These are phyloP conservation scores for Thelonectria olida DNA, from an alignment of 2,329 filamentous ascomycete species.

Conservation along the genomic window DNA sequence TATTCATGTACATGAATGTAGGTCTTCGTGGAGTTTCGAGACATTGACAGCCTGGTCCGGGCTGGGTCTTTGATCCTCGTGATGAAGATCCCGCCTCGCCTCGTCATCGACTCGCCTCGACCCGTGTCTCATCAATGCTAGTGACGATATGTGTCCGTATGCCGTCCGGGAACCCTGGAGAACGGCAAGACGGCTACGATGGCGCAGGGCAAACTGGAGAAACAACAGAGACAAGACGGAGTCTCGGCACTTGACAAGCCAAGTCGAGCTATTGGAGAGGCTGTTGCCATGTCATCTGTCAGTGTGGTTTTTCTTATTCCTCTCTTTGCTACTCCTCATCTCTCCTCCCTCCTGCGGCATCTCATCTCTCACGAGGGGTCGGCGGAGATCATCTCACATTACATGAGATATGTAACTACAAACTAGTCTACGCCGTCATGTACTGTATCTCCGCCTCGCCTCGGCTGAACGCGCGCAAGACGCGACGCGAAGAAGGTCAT, in stretches of 20 bases:
- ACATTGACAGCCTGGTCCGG: not conserved
- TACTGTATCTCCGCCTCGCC: slow-evolving; percentile 16
- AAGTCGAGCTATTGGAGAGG: not conserved
- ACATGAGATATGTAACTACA: no score
- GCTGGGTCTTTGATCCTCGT: slow-evolving; percentile 4
- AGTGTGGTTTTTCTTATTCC: slow-evolving; percentile 11
- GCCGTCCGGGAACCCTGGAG: not conserved
- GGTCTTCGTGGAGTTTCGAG: not conserved
- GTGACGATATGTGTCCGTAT: not conserved
- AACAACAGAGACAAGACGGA: not conserved
- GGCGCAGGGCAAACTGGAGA: not conserved
- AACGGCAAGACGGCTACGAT: not conserved
- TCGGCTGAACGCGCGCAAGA: slow-evolving; percentile 8
- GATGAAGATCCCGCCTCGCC: not conserved
- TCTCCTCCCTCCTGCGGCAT: not conserved
- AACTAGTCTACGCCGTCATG: no score
- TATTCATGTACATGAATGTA: not conserved
- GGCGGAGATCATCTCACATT: not conserved
- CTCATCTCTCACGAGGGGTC: not conserved
- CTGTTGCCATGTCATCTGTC: slow-evolving; percentile 11
- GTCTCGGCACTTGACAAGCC: not conserved
- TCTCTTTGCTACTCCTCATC: not conserved
- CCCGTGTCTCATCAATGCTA: not conserved
- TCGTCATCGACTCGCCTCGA: not conserved
- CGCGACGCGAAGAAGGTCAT: not conserved